Conservation (phyloP, 768 basidiomycete genomes). For the Termitomyces sp. region DNA sequence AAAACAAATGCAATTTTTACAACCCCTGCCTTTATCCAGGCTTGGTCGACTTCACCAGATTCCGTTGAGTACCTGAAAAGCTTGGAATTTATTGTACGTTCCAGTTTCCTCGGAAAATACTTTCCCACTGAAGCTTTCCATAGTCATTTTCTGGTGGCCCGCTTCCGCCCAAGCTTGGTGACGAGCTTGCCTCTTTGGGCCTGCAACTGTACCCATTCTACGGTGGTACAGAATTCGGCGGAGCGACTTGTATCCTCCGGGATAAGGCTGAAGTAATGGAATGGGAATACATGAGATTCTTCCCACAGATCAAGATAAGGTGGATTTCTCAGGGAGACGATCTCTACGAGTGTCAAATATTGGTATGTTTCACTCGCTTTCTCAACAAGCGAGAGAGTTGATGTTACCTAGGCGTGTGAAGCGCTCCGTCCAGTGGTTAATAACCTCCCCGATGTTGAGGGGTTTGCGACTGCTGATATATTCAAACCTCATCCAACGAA, state of each 20-base stretch:
- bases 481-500: not conserved
- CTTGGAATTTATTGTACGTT: not conserved
- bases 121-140: not conserved
- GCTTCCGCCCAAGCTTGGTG: not conserved
- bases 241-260: not conserved
- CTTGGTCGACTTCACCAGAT: not conserved
- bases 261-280: not conserved
- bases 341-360: not conserved
- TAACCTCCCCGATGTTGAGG: conserved; percentile 24
- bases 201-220: not conserved
- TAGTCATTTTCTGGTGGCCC: not conserved
- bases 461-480: conserved; percentile 25
- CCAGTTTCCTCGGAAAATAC: not conserved
- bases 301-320: not conserved
- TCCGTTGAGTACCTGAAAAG: not conserved
- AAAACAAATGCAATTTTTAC: not conserved
- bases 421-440: not conserved
- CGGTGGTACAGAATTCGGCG: not conserved
- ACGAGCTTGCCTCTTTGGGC: not conserved
- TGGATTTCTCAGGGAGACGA: not conserved
- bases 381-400: not conserved
- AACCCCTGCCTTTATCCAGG: not conserved
- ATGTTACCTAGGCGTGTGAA: not conserved
- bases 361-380: not conserved
- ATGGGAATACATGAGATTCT: not conserved